Evolutionary conservation across 2,329 filamentous ascomycete genomes (phyloP).

Genomic region (Monilinia vaccinii-corymbosi): DNA sequence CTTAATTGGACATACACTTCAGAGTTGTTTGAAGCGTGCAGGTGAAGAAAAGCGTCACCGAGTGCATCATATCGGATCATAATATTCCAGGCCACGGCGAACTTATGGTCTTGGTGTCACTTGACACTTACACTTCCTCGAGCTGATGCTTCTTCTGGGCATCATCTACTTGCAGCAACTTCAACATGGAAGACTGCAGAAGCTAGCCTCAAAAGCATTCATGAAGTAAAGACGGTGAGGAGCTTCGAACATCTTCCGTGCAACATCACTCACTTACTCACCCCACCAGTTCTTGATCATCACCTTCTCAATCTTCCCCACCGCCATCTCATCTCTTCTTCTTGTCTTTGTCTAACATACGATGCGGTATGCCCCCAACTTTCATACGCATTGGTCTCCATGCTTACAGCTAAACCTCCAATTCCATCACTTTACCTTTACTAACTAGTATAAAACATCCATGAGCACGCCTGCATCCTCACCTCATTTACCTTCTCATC

Average conservation of each 20-base stretch:
- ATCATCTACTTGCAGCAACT: background rate
- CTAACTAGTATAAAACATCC: background rate
- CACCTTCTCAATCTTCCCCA: background rate
- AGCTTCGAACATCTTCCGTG: background rate
- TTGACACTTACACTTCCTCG: background rate
- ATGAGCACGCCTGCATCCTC: background rate
- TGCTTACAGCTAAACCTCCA: background rate
- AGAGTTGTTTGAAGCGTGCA: background rate
- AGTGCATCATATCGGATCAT: background rate
- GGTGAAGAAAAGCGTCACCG: background rate
- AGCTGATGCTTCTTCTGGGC: background rate
- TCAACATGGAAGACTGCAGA: background rate
- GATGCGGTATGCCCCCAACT: background rate
- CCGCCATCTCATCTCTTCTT: background rate
- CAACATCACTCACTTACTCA: background rate
- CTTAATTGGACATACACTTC: slow-evolving; percentile 1
- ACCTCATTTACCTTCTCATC: background rate
- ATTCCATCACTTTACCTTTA: background rate
- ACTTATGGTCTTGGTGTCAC: background rate
- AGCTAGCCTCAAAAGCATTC: background rate
- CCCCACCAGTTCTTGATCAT: background rate
- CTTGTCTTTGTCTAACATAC: background rate
- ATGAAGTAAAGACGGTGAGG: background rate
- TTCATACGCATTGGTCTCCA: background rate
- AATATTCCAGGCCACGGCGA: background rate